Evolutionary conservation across 768 basidiomycete species (phyloP), one percentile per base, ranked within the genome.

Genomic region (Naematelia encephala): DNA sequence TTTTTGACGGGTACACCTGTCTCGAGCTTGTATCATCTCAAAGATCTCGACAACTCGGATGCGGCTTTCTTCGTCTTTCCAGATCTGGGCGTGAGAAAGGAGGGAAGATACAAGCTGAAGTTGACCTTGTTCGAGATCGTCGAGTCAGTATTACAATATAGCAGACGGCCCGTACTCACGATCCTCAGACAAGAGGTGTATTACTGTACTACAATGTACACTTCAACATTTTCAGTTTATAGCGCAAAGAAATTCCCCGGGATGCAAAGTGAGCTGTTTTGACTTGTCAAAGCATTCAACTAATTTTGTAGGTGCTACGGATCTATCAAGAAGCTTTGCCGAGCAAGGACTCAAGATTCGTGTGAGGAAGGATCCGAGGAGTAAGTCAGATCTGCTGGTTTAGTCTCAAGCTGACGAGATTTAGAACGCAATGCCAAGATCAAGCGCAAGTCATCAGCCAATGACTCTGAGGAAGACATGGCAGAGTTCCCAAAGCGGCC

Each of bases 41-140:
- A 92, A 72, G 90, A 81, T 59, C 60, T 77, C 27, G 85, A 87
- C 62, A 82, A 84, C 62, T 78, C 80, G 54, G 82, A 82, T 61
- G 90, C 90, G 5, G 92, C 90, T 0, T 92, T 93, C 80, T 98
- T 98, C 71, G 91, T 96, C 28, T 98, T 98, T 68, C 93, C 93
- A 0, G 93, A 96, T 76, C 82, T 98, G 23, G 88, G 87, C 60
- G 90, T 97, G 4, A 81, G 91, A 60, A 91, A 90, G 2, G 93
- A 97, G 76, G 93, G 93, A 5, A 87, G 87, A 64, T 98, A 93
- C 70, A 82, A 89, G 12, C 79, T 89, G 55, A 87, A 86, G 75
- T 80, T 87, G 61, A 84, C 82, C 53, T 79, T 98, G 51, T 98
- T 88, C 74, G 93, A 97, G 78, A 90, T 96, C 54, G 88, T 91